Evolutionary conservation across 139 green algal species (phyloP).

Genomic region (Mychonastes homosphaera): DNA sequence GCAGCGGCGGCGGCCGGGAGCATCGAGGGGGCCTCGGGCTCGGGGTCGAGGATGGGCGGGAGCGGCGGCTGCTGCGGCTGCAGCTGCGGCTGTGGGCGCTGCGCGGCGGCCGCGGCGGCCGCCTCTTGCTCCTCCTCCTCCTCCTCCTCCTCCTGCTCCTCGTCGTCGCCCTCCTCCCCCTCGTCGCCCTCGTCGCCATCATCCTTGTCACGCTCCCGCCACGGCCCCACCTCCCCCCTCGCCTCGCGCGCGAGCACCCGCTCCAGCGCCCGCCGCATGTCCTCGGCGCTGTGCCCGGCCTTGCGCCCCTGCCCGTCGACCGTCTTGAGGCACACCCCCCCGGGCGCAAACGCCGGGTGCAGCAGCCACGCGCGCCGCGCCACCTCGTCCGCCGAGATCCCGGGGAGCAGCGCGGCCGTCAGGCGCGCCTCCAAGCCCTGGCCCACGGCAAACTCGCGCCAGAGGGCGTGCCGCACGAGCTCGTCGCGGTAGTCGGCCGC

Average conservation of each 20-base stretch:
- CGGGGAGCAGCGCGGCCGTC: slow-evolving; percentile 49
- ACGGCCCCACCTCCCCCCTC: slow-evolving; percentile 28
- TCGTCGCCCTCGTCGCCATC: not conserved
- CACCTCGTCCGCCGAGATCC: slow-evolving; percentile 41
- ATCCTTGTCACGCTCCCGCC: slow-evolving; percentile 23
- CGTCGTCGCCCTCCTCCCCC: not conserved
- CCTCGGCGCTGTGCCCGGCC: slow-evolving; percentile 13
- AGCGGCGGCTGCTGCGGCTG: not conserved
- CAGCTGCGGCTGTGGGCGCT: not conserved
- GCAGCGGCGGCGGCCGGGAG: not conserved
- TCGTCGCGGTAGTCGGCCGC: slow-evolving; percentile 52
- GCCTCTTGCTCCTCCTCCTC: not conserved
- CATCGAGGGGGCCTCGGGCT: not conserved
- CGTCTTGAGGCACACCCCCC: not conserved
- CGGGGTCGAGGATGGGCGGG: not conserved
- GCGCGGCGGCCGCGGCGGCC: not conserved
- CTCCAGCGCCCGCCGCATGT: slow-evolving; percentile 38
- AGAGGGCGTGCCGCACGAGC: slow-evolving; percentile 63
- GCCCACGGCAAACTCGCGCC: slow-evolving; percentile 46
- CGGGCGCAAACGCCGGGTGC: not conserved
- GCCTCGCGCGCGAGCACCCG: slow-evolving; percentile 37
- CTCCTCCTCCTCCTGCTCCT: slow-evolving; percentile 3
- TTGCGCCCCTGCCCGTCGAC: not conserved
- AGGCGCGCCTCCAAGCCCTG: slow-evolving; percentile 62
- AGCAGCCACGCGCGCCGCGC: slow-evolving; percentile 26